Base-by-base conservation (phyloP, 176 grass and related monocot genomes). In the Carex cristatella region DNA sequence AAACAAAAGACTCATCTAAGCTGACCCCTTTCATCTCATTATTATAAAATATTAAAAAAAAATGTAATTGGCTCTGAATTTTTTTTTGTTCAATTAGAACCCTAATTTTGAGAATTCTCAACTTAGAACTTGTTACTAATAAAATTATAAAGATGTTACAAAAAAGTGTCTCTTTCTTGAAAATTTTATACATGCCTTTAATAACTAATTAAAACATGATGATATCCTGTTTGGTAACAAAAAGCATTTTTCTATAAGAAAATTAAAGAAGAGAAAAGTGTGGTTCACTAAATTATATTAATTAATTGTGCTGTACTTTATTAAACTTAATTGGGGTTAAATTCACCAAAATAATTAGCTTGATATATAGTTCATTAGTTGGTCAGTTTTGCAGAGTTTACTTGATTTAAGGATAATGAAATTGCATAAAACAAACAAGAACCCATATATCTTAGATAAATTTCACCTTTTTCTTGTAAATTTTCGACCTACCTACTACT, bases 1-100 rank as follows among this genome's bases (percentile, higher is more conserved):
- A 92, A 89, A 92, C 62, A 94, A 92, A 80, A 84, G 73, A 70
- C 80, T 46, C 38, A 83, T 54, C 13, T 63, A 44, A 81, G 38
- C 79, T 81, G 79, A 81, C 56, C 60, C 31, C 37, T 15, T 81
- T 81, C 58, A 63, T 62, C 33, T 76, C 69, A 79, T 38, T 69
- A 84, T 60, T 82, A 89, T 82, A 79, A 35, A 78, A 56, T 10
- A 78, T 78, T 16, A 78, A 5, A 5, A 57, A 56, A 78, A 32
- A 57, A 57, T 56, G 28, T 7, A 13, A 78, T 78, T 78, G 51
- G 74, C 12, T 7, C 4, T 78, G 5, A 56, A 18, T 78, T 78
- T 46, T 78, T 46, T 15, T 78, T 55, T 55, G 28, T 56, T 32
- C 53, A 54, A 49, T 57, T 18, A 57, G 51, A 78, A 57, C 74